Evolutionary conservation across 2,329 filamentous ascomycete genomes (phyloP).

Genomic region (Ascochyta pisi): DNA sequence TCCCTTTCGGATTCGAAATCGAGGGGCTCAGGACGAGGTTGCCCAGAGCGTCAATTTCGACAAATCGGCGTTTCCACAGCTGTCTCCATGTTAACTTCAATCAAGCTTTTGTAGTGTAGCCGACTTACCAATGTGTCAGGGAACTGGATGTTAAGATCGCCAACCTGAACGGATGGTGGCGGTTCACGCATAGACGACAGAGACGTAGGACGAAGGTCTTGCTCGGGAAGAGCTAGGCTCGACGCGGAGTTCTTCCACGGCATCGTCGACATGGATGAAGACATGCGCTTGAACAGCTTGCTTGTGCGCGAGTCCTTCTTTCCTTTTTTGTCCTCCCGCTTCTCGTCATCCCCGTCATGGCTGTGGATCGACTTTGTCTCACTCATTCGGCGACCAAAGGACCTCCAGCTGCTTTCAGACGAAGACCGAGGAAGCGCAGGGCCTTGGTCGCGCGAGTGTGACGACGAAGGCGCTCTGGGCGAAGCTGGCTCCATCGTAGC

Average conservation of each 20-base stretch:
- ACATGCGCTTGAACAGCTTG: conserved; percentile 72
- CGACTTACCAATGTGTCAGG: conserved; percentile 77
- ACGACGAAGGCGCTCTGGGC: conserved; percentile 39
- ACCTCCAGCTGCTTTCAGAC: conserved; percentile 50
- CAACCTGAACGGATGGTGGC: conserved; percentile 71
- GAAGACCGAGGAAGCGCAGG: conserved; percentile 45
- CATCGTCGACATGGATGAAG: conserved; percentile 61
- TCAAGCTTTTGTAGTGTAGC: neutral
- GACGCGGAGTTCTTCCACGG: conserved; percentile 58
- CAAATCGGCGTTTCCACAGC: conserved; percentile 92
- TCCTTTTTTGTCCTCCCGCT: conserved; percentile 53
- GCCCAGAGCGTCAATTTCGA: conserved; percentile 83
- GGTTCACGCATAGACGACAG: conserved; percentile 48
- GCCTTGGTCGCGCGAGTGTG: conserved; percentile 41
- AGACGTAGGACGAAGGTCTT: conserved; percentile 37
- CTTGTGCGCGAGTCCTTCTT: conserved; percentile 64
- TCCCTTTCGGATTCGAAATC: conserved; percentile 67
- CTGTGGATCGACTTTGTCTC: conserved; percentile 43
- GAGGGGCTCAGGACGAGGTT: conserved; percentile 80
- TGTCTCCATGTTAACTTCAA: conserved; percentile 28
- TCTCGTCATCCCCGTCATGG: conserved; percentile 49
- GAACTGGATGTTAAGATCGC: conserved; percentile 96
- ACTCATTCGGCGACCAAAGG: conserved; percentile 47
- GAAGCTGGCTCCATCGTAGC: conserved; percentile 37
- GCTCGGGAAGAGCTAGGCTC: conserved; percentile 50